These are phyloP conservation scores for Cyanophora paradoxa DNA, from an alignment of 78 protist species.

Conservation along the genomic window DNA sequence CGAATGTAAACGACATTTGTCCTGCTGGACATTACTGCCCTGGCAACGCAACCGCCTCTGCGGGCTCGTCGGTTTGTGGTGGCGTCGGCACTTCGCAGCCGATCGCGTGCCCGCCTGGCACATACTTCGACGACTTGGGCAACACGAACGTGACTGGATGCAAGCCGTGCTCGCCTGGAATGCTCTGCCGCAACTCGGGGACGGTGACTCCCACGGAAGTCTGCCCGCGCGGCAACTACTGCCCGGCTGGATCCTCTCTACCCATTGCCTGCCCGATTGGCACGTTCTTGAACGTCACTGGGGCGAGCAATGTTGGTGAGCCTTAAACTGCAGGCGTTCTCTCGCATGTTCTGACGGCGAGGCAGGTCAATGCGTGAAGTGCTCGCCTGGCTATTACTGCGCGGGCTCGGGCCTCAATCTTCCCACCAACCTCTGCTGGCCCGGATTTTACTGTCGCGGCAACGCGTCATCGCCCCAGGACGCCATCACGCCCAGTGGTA, in stretches of 20 bases:
- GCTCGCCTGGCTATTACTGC: constrained; percentile 15
- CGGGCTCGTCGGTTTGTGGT: too few relatives aligned
- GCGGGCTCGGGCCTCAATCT: background rate
- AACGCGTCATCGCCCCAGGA: background rate
- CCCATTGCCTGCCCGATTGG: constrained; percentile 29
- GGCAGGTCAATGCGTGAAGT: background rate
- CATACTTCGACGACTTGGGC: background rate
- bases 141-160: background rate
- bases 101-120: background rate
- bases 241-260: constrained; percentile 22
- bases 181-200: background rate
- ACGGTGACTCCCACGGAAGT: too few relatives aligned
- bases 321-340: background rate
- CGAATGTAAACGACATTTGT: too few relatives aligned
- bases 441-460: constrained; percentile 13
- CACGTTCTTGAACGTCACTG: constrained; percentile 7
- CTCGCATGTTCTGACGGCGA: constrained; percentile 3
- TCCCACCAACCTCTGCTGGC: constrained; percentile 9
- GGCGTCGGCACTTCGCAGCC: background rate
- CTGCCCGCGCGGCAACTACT: constrained; percentile 40
- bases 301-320: background rate
- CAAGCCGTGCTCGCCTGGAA: constrained; percentile 1
- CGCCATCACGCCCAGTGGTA: background rate
- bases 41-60: background rate
- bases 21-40: background rate